Evolutionary conservation across 177 flowering plant genomes (phyloP).

Genomic region (Tripterygium wilfordii): DNA sequence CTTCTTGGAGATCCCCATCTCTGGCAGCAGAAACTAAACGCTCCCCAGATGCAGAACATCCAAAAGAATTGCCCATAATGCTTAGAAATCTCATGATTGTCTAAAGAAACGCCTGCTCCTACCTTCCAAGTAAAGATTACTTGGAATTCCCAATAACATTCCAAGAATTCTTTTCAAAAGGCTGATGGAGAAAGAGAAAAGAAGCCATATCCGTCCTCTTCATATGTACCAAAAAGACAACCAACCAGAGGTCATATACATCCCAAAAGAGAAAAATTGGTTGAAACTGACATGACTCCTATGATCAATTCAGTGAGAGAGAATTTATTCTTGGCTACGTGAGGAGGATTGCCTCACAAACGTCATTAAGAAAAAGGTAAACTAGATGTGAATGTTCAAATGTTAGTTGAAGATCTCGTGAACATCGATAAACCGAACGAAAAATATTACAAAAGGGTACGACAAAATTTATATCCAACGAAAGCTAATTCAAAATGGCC

Average conservation of each 20-base stretch:
- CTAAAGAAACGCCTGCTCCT: no score
- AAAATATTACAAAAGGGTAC: not conserved
- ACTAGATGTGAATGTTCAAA: constrained; percentile 1
- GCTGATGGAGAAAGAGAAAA: not conserved
- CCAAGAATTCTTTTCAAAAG: not conserved
- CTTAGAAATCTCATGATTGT: constrained; percentile 56
- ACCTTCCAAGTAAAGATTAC: no score
- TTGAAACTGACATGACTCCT: constrained; percentile 12
- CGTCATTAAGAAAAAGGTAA: no score
- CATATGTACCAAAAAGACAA: no score
- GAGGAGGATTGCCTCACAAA: no score
- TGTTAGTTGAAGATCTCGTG: constrained; percentile 15
- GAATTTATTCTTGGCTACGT: no score
- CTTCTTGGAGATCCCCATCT: constrained; percentile 95
- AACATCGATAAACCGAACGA: constrained; percentile 12
- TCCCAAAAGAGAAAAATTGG: constrained; percentile 4
- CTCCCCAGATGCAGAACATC: constrained; percentile 94
- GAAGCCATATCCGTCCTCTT: no score
- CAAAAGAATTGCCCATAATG: constrained; percentile 88
- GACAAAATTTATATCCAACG: not conserved
- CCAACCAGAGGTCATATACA: not conserved
- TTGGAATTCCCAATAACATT: no score
- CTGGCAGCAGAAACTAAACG: constrained; percentile 96
- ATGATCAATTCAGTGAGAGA: not conserved
- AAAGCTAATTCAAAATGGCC: not conserved